Conservation (phyloP, 78 protist genomes). For the Paratrimastix pyriformis region DNA sequence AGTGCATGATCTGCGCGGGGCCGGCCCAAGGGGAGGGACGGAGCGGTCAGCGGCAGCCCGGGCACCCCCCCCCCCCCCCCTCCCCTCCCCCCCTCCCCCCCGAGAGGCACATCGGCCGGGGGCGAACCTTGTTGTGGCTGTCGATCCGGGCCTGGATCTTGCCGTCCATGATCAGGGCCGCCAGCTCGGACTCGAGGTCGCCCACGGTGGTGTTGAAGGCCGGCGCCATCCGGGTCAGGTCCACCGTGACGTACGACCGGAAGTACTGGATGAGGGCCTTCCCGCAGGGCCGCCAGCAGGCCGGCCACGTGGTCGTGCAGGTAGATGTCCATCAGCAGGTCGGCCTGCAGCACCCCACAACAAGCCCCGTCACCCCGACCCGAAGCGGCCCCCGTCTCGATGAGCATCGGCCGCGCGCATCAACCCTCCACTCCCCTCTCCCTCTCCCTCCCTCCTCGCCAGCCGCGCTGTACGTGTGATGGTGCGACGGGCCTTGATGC, state of each 20-base stretch:
- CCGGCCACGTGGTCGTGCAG: conserved; percentile 50
- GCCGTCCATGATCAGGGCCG: conserved; percentile 54
- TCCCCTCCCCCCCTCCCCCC: not conserved
- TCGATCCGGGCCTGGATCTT: conserved; percentile 71
- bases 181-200: conserved; percentile 49
- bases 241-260: conserved; percentile 56
- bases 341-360: not conserved
- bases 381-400: no score
- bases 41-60: no score
- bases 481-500: conserved; percentile 16
- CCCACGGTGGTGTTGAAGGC: not conserved
- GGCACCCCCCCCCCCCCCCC: not conserved
- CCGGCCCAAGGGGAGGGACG: no score
- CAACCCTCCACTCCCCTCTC: no score
- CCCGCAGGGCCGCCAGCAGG: conserved; percentile 37
- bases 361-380: no score
- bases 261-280: conserved; percentile 65
- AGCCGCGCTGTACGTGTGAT: no score
- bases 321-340: conserved; percentile 53
- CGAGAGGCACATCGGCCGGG: not conserved
- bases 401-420: no score
- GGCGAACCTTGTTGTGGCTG: conserved; percentile 53
- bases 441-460: no score
- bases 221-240: conserved; percentile 57
- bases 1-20: conserved; percentile 21